These are phyloP conservation scores for Pichia nanzhaoensis DNA, from an alignment of 805 yeast genomes.

Conservation along the genomic window DNA sequence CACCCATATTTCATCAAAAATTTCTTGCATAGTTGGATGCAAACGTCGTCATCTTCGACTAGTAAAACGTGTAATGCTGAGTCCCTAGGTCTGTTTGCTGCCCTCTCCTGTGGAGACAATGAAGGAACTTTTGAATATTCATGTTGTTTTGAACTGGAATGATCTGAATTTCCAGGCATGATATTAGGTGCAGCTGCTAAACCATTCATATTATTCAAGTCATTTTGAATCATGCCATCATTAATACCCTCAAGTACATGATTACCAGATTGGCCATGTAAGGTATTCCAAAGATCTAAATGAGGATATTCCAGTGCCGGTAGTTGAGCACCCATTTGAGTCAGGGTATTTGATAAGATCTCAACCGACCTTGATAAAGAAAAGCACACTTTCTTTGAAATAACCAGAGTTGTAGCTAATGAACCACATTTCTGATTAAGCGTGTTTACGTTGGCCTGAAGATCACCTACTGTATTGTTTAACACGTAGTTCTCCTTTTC, in stretches of 20 bases:
- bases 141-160: too few species aligned
- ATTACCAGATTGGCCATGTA: not conserved
- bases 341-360: constrained; percentile 41
- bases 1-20: constrained; percentile 85
- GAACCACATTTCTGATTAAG: constrained; percentile 56
- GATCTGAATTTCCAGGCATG: too few species aligned
- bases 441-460: constrained; percentile 32
- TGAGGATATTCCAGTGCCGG: constrained; percentile 57
- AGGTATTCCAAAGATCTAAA: constrained; percentile 1
- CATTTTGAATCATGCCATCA: not conserved
- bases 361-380: constrained; percentile 47
- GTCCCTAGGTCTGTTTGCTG: constrained; percentile 27
- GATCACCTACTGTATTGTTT: constrained; percentile 29
- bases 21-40: constrained; percentile 76
- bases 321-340: constrained; percentile 57
- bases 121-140: not conserved
- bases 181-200: too few species aligned
- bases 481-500: constrained; percentile 25
- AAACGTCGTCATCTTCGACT: constrained; percentile 77
- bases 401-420: constrained; percentile 52
- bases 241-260: not conserved
- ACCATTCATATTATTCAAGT: not conserved
- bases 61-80: constrained; percentile 57
- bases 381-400: constrained; percentile 51
- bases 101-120: constrained; percentile 12